Percentiles rank a stretch among this genome's conserved stretches.
phyloP scores from a whole-genome alignment of 73 alveolate genomes.

The Stentor coeruleus region DNA sequence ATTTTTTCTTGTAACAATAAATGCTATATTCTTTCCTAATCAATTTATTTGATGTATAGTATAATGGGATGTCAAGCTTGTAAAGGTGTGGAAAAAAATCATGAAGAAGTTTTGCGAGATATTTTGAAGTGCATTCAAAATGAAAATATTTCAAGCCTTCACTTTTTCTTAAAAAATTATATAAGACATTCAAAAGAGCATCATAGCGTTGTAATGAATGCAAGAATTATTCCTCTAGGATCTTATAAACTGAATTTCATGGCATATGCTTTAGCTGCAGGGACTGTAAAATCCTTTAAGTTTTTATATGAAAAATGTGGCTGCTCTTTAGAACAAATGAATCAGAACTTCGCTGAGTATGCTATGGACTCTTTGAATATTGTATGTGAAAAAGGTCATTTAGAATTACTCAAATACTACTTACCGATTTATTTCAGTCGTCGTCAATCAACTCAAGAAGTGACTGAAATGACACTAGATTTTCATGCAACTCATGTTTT shows the following conservation, averaged over 20 bases:
- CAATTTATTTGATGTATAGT: no score
- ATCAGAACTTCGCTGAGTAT: background rate
- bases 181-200: background rate
- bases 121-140: background rate
- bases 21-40: no score
- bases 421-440: background rate
- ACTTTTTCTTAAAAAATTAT: background rate
- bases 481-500: background rate
- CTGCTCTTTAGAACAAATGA: background rate
- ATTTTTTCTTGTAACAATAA: no score
- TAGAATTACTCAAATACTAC: background rate
- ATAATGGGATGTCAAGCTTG: slow-evolving; percentile 1
- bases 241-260: background rate
- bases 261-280: background rate
- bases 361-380: background rate
- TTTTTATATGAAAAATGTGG: background rate
- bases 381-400: background rate
- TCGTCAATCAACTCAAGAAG: background rate
- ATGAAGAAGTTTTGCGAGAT: background rate
- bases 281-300: background rate
- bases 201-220: background rate
- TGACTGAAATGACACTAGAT: background rate
- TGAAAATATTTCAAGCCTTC: background rate
- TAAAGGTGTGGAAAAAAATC: background rate
- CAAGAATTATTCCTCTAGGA: background rate